phyloP scores from a whole-genome alignment of 441 rosid genomes.

The Adansonia grandidieri region DNA sequence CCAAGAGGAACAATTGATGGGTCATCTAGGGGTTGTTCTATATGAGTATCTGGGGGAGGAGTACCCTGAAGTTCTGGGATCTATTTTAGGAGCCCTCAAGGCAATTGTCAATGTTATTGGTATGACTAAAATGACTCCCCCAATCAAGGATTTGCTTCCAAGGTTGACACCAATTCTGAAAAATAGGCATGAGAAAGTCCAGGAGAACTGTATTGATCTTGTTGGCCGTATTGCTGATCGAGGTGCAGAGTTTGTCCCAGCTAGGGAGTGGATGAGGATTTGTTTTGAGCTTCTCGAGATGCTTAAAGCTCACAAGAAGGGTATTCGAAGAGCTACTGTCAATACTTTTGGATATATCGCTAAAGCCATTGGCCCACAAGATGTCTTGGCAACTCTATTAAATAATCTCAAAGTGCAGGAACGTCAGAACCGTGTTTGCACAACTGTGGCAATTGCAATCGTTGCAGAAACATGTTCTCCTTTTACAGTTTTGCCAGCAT shows the following conservation, averaged over 20 bases:
- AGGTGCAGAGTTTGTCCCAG: conserved; percentile 25
- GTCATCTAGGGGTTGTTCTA: conserved; percentile 95
- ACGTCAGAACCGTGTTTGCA: conserved; percentile 97
- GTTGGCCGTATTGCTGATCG: conserved; percentile 22
- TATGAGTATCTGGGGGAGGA: conserved; percentile 97
- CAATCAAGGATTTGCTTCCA: conserved; percentile 97
- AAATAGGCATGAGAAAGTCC: conserved; percentile 98
- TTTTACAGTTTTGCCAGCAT: conserved; percentile 90
- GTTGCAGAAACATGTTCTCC: conserved; percentile 98
- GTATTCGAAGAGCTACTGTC: conserved; percentile 92
- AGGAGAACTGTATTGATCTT: conserved; percentile 57
- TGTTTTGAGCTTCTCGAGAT: conserved; percentile 98
- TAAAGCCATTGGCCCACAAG: conserved; percentile 98
- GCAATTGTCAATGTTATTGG: conserved; percentile 98
- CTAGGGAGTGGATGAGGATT: conserved; percentile 41
- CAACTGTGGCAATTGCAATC: conserved; percentile 95
- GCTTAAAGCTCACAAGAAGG: conserved; percentile 99
- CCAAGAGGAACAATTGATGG: conserved; percentile 97
- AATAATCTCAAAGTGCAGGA: conserved; percentile 98
- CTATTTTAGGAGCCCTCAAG: conserved; percentile 95
- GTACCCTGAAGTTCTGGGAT: conserved; percentile 96
- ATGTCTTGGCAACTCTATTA: conserved; percentile 93
- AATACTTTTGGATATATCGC: conserved; percentile 98
- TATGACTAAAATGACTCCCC: conserved; percentile 99
- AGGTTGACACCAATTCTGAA: conserved; percentile 94